A percentile compares a stretch with the other conserved stretches of the same genome.
Conservation (phyloP, 805 yeast genomes). For the Alloascoidea africana region DNA sequence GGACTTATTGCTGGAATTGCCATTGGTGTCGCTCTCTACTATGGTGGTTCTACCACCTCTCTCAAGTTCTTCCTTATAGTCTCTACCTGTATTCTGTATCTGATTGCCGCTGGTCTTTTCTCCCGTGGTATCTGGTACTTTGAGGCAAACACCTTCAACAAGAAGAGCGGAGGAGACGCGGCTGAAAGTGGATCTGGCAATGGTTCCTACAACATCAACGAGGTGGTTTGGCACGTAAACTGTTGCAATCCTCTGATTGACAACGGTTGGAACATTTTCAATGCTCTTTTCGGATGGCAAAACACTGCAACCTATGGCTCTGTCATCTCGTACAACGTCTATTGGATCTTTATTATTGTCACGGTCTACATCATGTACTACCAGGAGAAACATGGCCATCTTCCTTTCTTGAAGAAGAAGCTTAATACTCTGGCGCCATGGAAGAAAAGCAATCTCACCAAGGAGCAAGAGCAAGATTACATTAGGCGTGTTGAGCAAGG, state of each 20-base stretch:
- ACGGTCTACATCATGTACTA: constrained; percentile 37
- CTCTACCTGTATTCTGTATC: constrained; percentile 67
- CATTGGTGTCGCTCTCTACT: constrained; percentile 55
- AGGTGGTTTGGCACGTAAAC: constrained; percentile 86
- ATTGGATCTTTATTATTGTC: constrained; percentile 41
- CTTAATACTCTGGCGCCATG: constrained; percentile 6
- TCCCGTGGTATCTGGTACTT: constrained; percentile 85
- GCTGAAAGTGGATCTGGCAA: constrained; percentile 87
- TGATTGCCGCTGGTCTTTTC: constrained; percentile 77
- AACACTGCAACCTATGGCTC: constrained; percentile 88
- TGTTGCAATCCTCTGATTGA: constrained; percentile 88
- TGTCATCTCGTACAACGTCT: constrained; percentile 52
- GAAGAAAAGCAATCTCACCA: constrained; percentile 10
- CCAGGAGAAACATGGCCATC: constrained; percentile 42
- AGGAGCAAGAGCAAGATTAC: constrained; percentile 14
- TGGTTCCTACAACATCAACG: constrained; percentile 72
- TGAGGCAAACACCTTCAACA: constrained; percentile 64
- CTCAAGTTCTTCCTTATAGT: constrained; percentile 58
- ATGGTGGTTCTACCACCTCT: constrained; percentile 67
- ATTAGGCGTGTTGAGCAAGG: constrained; percentile 8
- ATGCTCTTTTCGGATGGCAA: constrained; percentile 89
- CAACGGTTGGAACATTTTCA: constrained; percentile 83
- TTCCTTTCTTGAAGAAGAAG: constrained; percentile 35
- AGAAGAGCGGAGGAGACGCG: constrained; percentile 70
- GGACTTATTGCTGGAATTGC: constrained; percentile 46